These are phyloP conservation scores for Gentiana macrophylla DNA, from an alignment of 257 asterid genomes.

Conservation along the genomic window DNA sequence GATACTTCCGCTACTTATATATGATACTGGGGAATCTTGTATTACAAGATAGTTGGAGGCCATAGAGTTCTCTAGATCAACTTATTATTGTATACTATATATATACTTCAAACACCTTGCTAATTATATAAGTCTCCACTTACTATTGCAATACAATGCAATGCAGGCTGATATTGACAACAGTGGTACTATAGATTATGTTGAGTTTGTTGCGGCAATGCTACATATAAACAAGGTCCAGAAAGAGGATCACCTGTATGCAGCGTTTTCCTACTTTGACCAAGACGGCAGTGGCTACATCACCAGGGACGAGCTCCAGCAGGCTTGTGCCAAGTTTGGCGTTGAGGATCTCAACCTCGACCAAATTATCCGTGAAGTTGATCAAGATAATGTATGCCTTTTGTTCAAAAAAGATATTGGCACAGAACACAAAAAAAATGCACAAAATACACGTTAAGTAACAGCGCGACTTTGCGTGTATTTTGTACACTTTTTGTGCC, in stretches of 20 bases:
- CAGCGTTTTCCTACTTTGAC: constrained; percentile 42
- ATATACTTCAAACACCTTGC: too few relatives aligned
- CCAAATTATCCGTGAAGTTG: constrained; percentile 37
- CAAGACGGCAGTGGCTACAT: constrained; percentile 45
- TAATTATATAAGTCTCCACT: not conserved
- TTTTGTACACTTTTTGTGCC: too few relatives aligned
- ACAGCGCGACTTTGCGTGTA: too few relatives aligned
- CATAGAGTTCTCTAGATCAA: too few relatives aligned
- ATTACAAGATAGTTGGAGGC: too few relatives aligned
- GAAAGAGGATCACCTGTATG: constrained; percentile 38
- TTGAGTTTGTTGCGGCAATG: constrained; percentile 43
- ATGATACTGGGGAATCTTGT: too few relatives aligned
- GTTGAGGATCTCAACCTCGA: constrained; percentile 28
- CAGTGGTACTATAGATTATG: constrained; percentile 41
- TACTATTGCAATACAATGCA: not conserved
- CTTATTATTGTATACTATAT: too few relatives aligned
- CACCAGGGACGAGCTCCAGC: constrained; percentile 36
- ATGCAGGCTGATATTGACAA: constrained; percentile 41
- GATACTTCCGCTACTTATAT: too few relatives aligned
- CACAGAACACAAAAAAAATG: too few relatives aligned
- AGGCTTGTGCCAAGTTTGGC: constrained; percentile 32
- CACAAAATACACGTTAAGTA: too few relatives aligned
- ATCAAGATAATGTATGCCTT: constrained; percentile 28
- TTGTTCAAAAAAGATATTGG: too few relatives aligned
- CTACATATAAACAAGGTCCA: constrained; percentile 35